A percentile compares a stretch with the other conserved stretches of the same genome.
These are phyloP conservation scores for Quercus gilva DNA, from an alignment of 306 rosid genomes.

Conservation along the genomic window DNA sequence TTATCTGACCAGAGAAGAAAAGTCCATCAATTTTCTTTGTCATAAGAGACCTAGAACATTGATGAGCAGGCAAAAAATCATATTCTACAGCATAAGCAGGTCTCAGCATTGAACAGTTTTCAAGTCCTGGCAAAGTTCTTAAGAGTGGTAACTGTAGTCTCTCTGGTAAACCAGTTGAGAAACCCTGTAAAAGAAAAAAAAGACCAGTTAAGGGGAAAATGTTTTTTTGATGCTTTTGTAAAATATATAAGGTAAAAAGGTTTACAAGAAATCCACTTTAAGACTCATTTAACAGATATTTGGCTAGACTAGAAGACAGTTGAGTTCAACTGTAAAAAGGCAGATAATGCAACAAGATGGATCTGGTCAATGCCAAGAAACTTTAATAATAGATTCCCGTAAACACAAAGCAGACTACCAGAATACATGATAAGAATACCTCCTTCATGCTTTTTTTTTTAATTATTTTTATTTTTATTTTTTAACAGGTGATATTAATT, in stretches of 20 bases:
- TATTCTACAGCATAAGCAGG: conserved; percentile 99
- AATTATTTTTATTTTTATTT: background rate
- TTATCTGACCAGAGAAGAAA: conserved; percentile 98
- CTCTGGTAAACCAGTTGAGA: conserved; percentile 98
- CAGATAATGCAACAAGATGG: background rate
- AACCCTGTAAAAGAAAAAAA: conserved; percentile 57
- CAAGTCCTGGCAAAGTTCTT: conserved; percentile 98
- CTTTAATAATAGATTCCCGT: background rate
- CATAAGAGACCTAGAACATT: conserved; percentile 88
- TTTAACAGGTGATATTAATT: background rate
- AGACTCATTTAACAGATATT: background rate
- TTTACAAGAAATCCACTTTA: background rate
- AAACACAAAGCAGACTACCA: background rate
- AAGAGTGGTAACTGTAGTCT: conserved; percentile 84
- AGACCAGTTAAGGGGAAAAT: conserved; percentile 4
- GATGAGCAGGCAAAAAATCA: conserved; percentile 92
- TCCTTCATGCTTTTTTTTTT: background rate
- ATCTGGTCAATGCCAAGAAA: background rate
- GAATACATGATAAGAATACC: background rate
- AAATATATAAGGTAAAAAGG: background rate
- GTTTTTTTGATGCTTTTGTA: background rate
- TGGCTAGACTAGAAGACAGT: background rate
- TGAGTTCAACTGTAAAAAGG: background rate
- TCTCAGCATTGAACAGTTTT: conserved; percentile 93
- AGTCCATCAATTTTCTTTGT: conserved; percentile 88